Evolutionary conservation across 495 filamentous ascomycete species (phyloP).

Genomic region (Bacidia rubella): DNA sequence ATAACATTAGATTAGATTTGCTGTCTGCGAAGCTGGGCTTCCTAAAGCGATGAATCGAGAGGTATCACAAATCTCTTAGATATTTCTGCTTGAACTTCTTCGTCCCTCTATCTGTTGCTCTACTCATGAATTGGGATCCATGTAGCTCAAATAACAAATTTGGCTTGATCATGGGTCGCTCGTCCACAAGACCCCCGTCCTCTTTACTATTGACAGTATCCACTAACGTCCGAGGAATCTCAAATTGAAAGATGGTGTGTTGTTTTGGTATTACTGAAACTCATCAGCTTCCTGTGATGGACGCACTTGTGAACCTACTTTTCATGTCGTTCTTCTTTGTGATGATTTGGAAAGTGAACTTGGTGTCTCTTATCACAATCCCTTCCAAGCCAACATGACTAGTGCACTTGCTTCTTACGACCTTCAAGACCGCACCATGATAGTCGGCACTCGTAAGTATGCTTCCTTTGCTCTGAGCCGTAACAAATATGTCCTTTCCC

Average conservation of each 20-base stretch:
- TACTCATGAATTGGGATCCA: slow-evolving; percentile 72
- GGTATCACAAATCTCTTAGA: slow-evolving; percentile 48
- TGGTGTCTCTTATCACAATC: slow-evolving; percentile 79
- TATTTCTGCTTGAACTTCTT: slow-evolving; percentile 81
- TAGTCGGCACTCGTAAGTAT: slow-evolving; percentile 74
- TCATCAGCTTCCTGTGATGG: background rate
- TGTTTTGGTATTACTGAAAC: slow-evolving; percentile 66
- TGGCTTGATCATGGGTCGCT: slow-evolving; percentile 15
- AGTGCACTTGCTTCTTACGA: slow-evolving; percentile 67
- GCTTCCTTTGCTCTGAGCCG: slow-evolving; percentile 40
- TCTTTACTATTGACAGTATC: slow-evolving; percentile 10
- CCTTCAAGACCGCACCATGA: slow-evolving; percentile 75
- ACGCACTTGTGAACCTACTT: slow-evolving; percentile 29
- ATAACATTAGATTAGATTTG: slow-evolving; percentile 68
- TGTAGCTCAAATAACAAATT: slow-evolving; percentile 69
- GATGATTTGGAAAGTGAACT: slow-evolving; percentile 73
- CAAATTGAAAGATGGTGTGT: slow-evolving; percentile 70
- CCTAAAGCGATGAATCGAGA: background rate
- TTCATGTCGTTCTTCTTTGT: slow-evolving; percentile 48
- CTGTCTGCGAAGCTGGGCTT: slow-evolving; percentile 12
- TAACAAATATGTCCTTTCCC: slow-evolving; percentile 33
- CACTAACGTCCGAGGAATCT: slow-evolving; percentile 39
- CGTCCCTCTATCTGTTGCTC: slow-evolving; percentile 70
- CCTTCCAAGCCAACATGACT: slow-evolving; percentile 71
- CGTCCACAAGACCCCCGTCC: slow-evolving; percentile 17